phyloP scores from a whole-genome alignment of 2,329 filamentous ascomycete genomes.

The Nemania sp. region DNA sequence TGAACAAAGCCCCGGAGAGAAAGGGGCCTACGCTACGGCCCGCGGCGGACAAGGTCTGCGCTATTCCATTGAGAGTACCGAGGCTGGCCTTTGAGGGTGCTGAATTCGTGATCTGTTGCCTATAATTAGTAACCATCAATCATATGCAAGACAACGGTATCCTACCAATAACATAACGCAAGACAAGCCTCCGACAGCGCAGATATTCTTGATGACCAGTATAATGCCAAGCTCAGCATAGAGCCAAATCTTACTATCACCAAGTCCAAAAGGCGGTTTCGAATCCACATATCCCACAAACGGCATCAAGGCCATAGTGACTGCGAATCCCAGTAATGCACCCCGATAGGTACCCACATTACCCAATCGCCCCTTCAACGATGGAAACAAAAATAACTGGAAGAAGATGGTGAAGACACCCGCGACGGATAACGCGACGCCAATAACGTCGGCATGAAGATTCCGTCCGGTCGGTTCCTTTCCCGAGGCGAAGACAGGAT shows the following conservation, averaged over 20 bases:
- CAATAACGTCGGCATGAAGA: conserved; percentile 83
- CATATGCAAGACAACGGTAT: conserved; percentile 34
- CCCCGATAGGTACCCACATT: conserved; percentile 87
- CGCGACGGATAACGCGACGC: conserved; percentile 85
- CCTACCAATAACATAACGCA: conserved; percentile 87
- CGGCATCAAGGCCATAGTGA: conserved; percentile 89
- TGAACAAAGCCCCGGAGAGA: conserved; percentile 87
- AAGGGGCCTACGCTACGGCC: conserved; percentile 91
- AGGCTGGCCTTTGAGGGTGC: conserved; percentile 87
- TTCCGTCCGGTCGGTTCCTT: conserved; percentile 79
- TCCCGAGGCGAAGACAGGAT: conserved; percentile 89
- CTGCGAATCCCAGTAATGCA: conserved; percentile 81
- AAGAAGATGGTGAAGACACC: conserved; percentile 89
- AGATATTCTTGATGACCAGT: conserved; percentile 89
- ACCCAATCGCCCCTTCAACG: conserved; percentile 80
- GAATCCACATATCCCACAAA: conserved; percentile 84
- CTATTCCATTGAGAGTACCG: conserved; percentile 91
- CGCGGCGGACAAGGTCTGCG: conserved; percentile 91
- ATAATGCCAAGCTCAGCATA: conserved; percentile 85
- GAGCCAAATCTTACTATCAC: conserved; percentile 75
- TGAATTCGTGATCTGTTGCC: conserved; percentile 82
- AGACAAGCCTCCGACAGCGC: conserved; percentile 88
- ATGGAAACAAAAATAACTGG: conserved; percentile 86
- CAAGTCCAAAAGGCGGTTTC: conserved; percentile 66
- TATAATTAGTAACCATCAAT: conserved; percentile 13